Evolutionary conservation across 2,329 filamentous ascomycete species (phyloP).

Genomic region (Microsporum audouinii): DNA sequence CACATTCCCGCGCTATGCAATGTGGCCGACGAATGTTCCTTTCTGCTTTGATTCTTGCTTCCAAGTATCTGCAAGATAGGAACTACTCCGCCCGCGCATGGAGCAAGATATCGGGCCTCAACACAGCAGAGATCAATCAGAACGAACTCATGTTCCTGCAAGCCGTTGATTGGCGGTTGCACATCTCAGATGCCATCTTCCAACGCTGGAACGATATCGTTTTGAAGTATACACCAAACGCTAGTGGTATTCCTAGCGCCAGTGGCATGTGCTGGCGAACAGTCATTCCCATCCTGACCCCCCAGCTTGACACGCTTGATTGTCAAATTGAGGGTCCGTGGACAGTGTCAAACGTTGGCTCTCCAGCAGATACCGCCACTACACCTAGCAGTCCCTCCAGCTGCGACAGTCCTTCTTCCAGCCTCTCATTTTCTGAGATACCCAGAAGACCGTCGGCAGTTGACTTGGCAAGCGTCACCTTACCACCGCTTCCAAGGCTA

Average conservation of each 20-base stretch:
- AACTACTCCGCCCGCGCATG: slow-evolving; percentile 96
- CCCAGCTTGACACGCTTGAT: slow-evolving; percentile 44
- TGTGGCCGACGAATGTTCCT: slow-evolving; percentile 97
- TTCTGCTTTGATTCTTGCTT: slow-evolving; percentile 84
- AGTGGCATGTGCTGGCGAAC: slow-evolving; percentile 33
- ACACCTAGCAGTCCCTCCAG: not conserved
- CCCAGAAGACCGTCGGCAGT: slow-evolving; percentile 13
- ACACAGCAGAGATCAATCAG: slow-evolving; percentile 85
- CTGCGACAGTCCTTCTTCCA: not conserved
- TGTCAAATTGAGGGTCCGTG: slow-evolving; percentile 16
- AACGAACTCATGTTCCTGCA: slow-evolving; percentile 88
- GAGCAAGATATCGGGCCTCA: slow-evolving; percentile 98
- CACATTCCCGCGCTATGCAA: slow-evolving; percentile 63
- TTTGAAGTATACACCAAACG: slow-evolving; percentile 62
- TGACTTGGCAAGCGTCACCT: slow-evolving; percentile 1
- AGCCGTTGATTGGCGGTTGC: slow-evolving; percentile 86
- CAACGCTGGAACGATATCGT: slow-evolving; percentile 91
- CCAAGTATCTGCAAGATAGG: slow-evolving; percentile 94
- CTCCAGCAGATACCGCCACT: slow-evolving; percentile 14
- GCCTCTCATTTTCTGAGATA: slow-evolving; percentile 1
- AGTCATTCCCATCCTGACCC: slow-evolving; percentile 46
- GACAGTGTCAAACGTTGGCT: slow-evolving; percentile 12
- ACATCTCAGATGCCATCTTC: slow-evolving; percentile 80
- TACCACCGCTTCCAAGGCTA: slow-evolving; percentile 45
- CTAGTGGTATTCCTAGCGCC: slow-evolving; percentile 28